Base-by-base conservation (phyloP, 1,139 yeast species). In the Suhomyces bribrorum region DNA sequence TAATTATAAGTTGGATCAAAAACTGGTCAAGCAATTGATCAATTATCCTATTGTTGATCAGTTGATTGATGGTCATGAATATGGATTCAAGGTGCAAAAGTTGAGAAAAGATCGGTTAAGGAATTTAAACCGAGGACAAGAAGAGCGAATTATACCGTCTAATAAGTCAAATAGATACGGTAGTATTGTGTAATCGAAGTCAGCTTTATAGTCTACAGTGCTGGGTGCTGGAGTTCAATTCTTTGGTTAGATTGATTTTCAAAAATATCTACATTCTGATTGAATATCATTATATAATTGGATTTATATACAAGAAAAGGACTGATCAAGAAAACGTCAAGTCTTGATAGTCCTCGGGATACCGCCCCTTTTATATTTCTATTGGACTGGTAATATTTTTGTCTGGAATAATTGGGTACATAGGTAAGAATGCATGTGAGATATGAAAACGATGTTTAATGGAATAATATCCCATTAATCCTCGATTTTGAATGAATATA, bases 41-140 rank as follows among this genome's bases (percentile, higher is more conserved):
- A 69, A 71, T 41, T 72, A 72, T 45, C 77, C 77, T 1, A 68
- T 71, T 16, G 75, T 70, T 7, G 77, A 71, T 38, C 75, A 70
- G 41, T 55, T 69, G 34, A 59, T 72, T 6, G 62, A 55, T 29
- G 69, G 76, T 14, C 77, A 72, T 52, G 60, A 54, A 17, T 71
- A 62, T 50, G 76, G 77, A 3, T 71, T 61, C 48, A 69, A 69
- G 45, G 75, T 72, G 6, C 62, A 63, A 37, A 65, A 65, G 46
- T 54, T 72, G 36, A 49, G 77, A 29, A 57, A 52, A 20, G 57
- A 61, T 29, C 38, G 59, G 18, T 32, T 38, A 5, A 29, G 35
- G 26, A 36, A 34, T 13, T 9, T 11, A 13, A 28, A 26, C 7
- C 16, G 18, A 14, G 25, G 31, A 12, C 38, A 17, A 14, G 38